Base-by-base conservation (phyloP, 257 asterid species). In the Plantago ovata region DNA sequence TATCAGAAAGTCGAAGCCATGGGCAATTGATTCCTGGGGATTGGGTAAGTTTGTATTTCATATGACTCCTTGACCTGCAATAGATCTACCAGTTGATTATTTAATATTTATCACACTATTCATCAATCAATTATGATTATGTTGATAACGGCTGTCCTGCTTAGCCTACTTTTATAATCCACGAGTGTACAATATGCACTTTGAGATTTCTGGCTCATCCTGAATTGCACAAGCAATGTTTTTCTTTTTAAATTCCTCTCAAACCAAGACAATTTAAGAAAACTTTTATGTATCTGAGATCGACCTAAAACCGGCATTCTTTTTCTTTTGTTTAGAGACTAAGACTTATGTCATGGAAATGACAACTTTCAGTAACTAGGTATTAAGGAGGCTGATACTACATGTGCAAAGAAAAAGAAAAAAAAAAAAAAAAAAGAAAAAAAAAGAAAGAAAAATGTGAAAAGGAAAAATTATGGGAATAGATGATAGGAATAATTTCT, bases 1-100 rank as follows among this genome's bases (percentile, higher is more conserved):
- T 66, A 73, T 93, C 67, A 85, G 96, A 76, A 89, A 82, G 61
- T 89, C 97, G 66, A 94, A 97, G 53, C 89, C 95, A 41, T 93
- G 97, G 97, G 78, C 95, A 51, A 57, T 89, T 71, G 98, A 93
- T 86, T 89, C 98, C 10, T 93, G 98, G 98, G 98, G 98, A 58
- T 64, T 93, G 79, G 98, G 97, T 93, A 76, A 79, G 98, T 77
- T 38, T 64, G 58, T 62, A 47, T 33, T 54, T 59, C 32, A 24
- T 24, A 2, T 24, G 44, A 49, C 38, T 49, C 57, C 59, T 59
- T 49, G 61, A 19, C 60, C 52, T 41, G 52, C 45, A 21, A 41
- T 61, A 32, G 32, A 58, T 16, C 47, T 49, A 22, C 44, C 22
- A 24, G 36, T 46, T 18, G 51, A 43, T 62, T 56, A 33, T n/a